Evolutionary conservation across 2,329 filamentous ascomycete genomes (phyloP), one percentile per base, ranked within the genome.

Genomic region (Trichothecium sympodiale): DNA sequence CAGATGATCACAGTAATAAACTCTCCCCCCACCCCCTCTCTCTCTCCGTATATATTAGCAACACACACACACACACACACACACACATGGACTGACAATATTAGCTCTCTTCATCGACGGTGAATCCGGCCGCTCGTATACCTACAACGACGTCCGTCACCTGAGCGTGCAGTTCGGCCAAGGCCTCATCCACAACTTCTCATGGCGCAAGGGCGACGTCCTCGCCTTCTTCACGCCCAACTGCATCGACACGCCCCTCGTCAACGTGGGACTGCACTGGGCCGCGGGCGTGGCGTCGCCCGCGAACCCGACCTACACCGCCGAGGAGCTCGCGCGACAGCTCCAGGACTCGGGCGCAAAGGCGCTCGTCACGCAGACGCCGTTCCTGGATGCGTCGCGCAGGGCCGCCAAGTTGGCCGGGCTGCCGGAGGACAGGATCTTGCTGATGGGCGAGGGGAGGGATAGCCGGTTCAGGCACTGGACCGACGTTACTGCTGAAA

Each of bases 221-320:
- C 67, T 95, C 16, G 82, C 73, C 9, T 67, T 94, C 36, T 94
- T 81, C 64, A 80, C 84, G 4, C 83, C 87, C 18, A 95, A 96
- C 55, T 78, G 71, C 55, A 81, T 95, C 52, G 88, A 95, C 55
- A 85, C 80, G 0, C 80, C 85, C 1, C 65, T 80, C 3, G 59
- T 87, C 32, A 84, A 76, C 56, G 85, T 84, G 66, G 88, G 87
- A 18, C 70, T 76, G 8, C 75, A 82, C 44, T 95, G 85, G 83
- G 82, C 85, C 1, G 88, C 87, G 31, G 87, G 83, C 20, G 65
- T 85, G 35, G 62, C 85, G 9, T 86, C 80, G n/a, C 86, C 88
- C 0, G 87, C 85, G 3, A 95, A 95, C 52, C 87, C 88, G 15
- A 77, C 78, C 4, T 94, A 94, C 59, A 94, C 83, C 0, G 74